Percentiles rank a stretch among this genome's conserved stretches.
Evolutionary conservation across 768 basidiomycete genomes (phyloP).

Genomic region (Rhodotorula babjevae): DNA sequence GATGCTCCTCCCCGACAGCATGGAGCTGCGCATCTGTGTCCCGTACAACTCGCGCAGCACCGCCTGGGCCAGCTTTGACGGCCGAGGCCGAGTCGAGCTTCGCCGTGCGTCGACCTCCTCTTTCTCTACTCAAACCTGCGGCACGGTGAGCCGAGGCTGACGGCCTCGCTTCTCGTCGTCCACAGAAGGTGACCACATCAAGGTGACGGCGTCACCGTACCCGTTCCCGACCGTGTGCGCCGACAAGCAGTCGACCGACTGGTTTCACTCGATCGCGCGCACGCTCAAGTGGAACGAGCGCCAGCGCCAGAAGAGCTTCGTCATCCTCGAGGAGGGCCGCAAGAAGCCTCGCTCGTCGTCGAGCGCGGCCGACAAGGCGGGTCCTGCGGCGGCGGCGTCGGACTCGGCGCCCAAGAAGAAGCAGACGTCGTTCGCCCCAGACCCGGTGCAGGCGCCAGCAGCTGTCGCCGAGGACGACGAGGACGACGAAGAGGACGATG

Average conservation of each 20-base stretch:
- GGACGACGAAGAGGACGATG: constrained; percentile 33
- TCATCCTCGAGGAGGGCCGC: constrained; percentile 60
- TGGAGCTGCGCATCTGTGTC: constrained; percentile 98
- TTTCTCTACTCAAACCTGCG: not conserved
- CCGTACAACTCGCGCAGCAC: constrained; percentile 97
- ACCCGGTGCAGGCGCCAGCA: not conserved
- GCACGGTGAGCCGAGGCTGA: no score
- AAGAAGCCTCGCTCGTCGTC: constrained; percentile 20
- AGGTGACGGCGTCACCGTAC: constrained; percentile 91
- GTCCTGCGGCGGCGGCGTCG: not conserved
- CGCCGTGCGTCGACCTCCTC: constrained; percentile 63
- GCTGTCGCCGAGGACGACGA: not conserved
- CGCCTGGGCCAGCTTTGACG: constrained; percentile 98
- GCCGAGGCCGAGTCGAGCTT: constrained; percentile 89
- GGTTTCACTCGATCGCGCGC: constrained; percentile 95
- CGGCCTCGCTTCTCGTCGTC: no score
- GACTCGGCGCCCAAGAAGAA: constrained; percentile 1
- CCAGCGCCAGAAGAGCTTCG: constrained; percentile 96
- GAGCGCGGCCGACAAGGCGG: not conserved
- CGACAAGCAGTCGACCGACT: constrained; percentile 94
- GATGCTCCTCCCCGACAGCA: constrained; percentile 95
- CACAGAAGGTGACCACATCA: constrained; percentile 97
- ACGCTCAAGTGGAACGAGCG: constrained; percentile 99
- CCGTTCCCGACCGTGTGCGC: constrained; percentile 98
- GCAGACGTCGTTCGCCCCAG: constrained; percentile 9